phyloP scores from a whole-genome alignment of 495 filamentous ascomycete genomes.

The Tuber microsphaerosporum region DNA sequence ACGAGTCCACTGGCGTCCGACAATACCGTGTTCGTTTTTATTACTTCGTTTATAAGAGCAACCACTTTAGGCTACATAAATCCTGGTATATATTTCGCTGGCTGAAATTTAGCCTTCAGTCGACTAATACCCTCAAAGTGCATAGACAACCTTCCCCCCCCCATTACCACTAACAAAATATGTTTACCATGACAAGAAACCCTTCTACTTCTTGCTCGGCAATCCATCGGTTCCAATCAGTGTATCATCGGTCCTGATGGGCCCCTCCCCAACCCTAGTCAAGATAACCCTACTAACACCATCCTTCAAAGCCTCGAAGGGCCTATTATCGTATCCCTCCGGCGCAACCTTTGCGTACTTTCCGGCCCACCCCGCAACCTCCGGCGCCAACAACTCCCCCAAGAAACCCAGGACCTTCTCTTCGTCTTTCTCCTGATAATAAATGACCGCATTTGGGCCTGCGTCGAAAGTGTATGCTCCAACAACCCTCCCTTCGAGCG shows the following conservation, averaged over 20 bases:
- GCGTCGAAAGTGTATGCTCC: constrained; percentile 97
- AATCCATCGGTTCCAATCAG: constrained; percentile 67
- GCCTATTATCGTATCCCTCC: constrained; percentile 51
- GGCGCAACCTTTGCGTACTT: constrained; percentile 47
- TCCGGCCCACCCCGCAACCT: constrained; percentile 58
- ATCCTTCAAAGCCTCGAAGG: constrained; percentile 57
- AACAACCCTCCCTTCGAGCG: constrained; percentile 60
- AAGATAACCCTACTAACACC: constrained; percentile 83
- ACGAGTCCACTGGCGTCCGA: neutral
- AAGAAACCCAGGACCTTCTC: constrained; percentile 65
- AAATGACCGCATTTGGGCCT: constrained; percentile 92
- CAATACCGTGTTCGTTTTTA: neutral
- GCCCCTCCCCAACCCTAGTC: constrained; percentile 87
- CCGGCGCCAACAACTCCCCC: constrained; percentile 48
- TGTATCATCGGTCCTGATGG: constrained; percentile 66
- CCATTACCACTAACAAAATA: neutral
- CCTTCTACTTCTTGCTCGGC: constrained; percentile 41
- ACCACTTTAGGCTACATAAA: neutral
- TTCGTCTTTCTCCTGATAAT: constrained; percentile 74
- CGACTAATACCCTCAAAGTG: neutral
- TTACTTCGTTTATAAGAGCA: neutral
- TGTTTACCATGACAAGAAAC: neutral
- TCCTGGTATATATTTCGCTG: neutral
- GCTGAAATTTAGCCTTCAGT: neutral
- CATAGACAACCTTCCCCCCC: neutral